Evolutionary conservation across 1,139 yeast genomes (phyloP).

Genomic region (Taiozyma sp.): DNA sequence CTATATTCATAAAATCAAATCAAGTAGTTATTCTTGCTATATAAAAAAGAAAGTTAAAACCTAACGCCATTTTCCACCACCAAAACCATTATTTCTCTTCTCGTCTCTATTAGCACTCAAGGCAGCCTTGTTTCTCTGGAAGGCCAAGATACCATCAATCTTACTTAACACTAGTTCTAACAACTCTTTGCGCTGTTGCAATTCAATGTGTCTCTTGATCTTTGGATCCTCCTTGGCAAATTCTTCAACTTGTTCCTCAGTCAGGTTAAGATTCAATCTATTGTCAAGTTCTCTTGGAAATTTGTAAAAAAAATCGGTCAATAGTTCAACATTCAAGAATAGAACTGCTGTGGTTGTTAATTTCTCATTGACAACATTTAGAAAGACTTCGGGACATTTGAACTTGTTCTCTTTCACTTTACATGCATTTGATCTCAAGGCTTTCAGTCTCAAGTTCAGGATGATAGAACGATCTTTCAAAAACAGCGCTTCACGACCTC

Average conservation of each 20-base stretch:
- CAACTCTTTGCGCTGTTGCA: constrained; percentile 88
- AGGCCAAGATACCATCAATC: constrained; percentile 82
- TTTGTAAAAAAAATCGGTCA: constrained; percentile 92
- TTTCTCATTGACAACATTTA: constrained; percentile 90
- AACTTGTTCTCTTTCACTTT: constrained; percentile 74
- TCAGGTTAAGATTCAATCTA: constrained; percentile 53
- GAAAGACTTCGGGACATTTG: constrained; percentile 89
- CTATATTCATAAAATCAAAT: neutral
- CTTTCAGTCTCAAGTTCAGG: constrained; percentile 68
- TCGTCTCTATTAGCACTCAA: neutral
- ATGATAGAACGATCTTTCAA: constrained; percentile 70
- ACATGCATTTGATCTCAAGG: constrained; percentile 73
- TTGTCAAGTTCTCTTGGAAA: constrained; percentile 91
- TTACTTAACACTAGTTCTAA: constrained; percentile 78
- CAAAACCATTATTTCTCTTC: neutral
- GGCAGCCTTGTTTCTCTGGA: constrained; percentile 43
- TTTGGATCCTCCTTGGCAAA: constrained; percentile 96
- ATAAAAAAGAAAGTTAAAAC: neutral
- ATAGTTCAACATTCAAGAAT: constrained; percentile 86
- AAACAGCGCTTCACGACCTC: constrained; percentile 84
- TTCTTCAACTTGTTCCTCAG: constrained; percentile 72
- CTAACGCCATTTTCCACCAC: constrained; percentile 8
- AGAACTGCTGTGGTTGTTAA: constrained; percentile 88
- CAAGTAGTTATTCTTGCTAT: neutral
- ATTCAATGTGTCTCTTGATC: constrained; percentile 81